Conservation (phyloP, 352 stramenopile species). For the Phytophthora ohioensis region DNA sequence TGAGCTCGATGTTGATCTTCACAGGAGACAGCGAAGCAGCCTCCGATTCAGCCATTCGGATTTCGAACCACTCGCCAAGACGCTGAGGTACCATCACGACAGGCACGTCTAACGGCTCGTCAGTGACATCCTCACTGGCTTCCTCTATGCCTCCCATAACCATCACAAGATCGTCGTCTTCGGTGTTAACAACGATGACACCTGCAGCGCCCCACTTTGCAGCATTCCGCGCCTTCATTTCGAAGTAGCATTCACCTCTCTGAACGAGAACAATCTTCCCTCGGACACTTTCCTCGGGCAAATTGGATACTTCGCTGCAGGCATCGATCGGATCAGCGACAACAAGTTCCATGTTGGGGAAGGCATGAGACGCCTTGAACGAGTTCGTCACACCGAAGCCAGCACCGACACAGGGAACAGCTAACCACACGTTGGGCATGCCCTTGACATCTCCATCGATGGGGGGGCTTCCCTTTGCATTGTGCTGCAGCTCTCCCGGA, state of each 20-base stretch:
- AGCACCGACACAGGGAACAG: slow-evolving; percentile 69
- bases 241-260: slow-evolving; percentile 76
- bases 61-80: slow-evolving; percentile 67
- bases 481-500: slow-evolving; percentile 16
- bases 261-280: slow-evolving; percentile 62
- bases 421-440: slow-evolving; percentile 35
- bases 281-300: slow-evolving; percentile 35
- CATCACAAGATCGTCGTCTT: slow-evolving; percentile 76
- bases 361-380: slow-evolving; percentile 36
- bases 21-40: slow-evolving; percentile 33
- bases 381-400: slow-evolving; percentile 62
- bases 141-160: slow-evolving; percentile 72
- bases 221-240: slow-evolving; percentile 74
- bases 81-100: slow-evolving; percentile 74
- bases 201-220: slow-evolving; percentile 51
- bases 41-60: slow-evolving; percentile 26
- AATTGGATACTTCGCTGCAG: slow-evolving; percentile 50
- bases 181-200: slow-evolving; percentile 73
- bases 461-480: slow-evolving; percentile 23
- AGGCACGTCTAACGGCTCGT: slow-evolving; percentile 43
- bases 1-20: slow-evolving; percentile 50
- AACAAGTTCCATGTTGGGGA: slow-evolving; percentile 43
- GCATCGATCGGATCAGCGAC: slow-evolving; percentile 64
- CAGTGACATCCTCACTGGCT: slow-evolving; percentile 22
- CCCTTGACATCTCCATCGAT: slow-evolving; percentile 15